Conservation (phyloP, 2,329 filamentous ascomycete genomes). For the Scedosporium aurantiacum region DNA sequence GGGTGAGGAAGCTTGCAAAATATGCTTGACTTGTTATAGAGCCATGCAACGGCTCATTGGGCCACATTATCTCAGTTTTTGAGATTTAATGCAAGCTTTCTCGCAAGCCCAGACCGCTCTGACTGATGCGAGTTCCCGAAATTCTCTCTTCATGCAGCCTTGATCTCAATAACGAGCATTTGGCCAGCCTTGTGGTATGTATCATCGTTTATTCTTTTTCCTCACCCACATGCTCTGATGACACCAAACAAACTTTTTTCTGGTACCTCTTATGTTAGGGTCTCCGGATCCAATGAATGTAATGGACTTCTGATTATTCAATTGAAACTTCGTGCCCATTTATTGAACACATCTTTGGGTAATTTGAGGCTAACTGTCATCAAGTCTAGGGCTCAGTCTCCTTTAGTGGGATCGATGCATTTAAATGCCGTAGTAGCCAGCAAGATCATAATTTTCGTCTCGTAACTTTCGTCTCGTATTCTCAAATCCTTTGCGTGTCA, state of each 20-base stretch:
- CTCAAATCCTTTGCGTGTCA: not conserved
- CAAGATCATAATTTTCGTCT: not conserved
- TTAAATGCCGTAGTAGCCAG: not conserved
- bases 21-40: too few species aligned
- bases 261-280: conserved; percentile 98
- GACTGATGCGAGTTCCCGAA: too few species aligned
- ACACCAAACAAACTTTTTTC: conserved; percentile 61
- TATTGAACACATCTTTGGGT: not conserved
- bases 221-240: conserved; percentile 48
- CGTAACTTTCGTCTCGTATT: not conserved
- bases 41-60: too few species aligned
- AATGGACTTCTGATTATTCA: conserved; percentile 66
- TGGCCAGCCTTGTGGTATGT: too few species aligned
- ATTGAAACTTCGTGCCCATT: not conserved
- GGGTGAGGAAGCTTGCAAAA: too few species aligned
- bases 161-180: too few species aligned
- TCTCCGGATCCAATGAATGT: conserved; percentile 62
- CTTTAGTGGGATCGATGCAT: not conserved
- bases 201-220: not conserved
- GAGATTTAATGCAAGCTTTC: too few species aligned
- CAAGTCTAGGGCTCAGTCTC: not conserved
- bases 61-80: too few species aligned
- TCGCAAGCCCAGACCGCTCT: too few species aligned
- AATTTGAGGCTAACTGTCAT: not conserved
- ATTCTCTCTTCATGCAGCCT: too few species aligned